Evolutionary conservation across 2,329 filamentous ascomycete species (phyloP), one percentile per base, ranked within the genome.

Genomic region (Fusarium azukiicola): DNA sequence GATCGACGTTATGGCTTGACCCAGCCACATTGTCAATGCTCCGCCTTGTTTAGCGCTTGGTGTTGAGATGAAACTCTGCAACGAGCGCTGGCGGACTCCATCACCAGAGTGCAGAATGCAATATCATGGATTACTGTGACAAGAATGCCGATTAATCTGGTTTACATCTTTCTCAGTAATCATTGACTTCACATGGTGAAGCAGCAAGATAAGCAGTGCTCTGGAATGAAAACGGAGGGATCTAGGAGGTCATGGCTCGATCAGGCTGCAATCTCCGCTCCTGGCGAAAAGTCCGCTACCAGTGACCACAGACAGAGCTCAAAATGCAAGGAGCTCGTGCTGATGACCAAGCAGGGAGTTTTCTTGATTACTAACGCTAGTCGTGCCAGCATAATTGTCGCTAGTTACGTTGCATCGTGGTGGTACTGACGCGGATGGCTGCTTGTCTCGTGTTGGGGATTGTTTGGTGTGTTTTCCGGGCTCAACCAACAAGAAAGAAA

Each of bases 61-160:
- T 64, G 61, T 46, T 64, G 40, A 64, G 32, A 40, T n/a, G 54
- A 58, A 58, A 58, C 54, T 58, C 54, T 36, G 32, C 36, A 40
- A n/a, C 54, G 21, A 11, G 7, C n/a, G 19, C 27, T 38, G 32
- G 32, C 19, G 19, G 54, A n/a, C 17, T 38, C 2, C n/a, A 19
- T 58, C 8, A 19, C 12, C 32, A 58, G 54, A 6, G 8, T 16
- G 13, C n/a, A 58, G 10, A 6, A 32, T 32, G 21, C 5, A 14
- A 58, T 36, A 32, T 32, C 27, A 32, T 32, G 27, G 27, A 32
- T 32, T 32, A 32, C 27, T 32, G 27, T 32, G 27, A 32, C 27
- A 32, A 32, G 27, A 32, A 32, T 32, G 27, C 5, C 27, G 27
- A 32, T 32, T 32, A 32, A 32, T 5, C 27, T 6, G 27, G 27